Evolutionary conservation across 1,284 basidiomycete species (phyloP).

Genomic region (Moesziomyces parantarcticus): DNA sequence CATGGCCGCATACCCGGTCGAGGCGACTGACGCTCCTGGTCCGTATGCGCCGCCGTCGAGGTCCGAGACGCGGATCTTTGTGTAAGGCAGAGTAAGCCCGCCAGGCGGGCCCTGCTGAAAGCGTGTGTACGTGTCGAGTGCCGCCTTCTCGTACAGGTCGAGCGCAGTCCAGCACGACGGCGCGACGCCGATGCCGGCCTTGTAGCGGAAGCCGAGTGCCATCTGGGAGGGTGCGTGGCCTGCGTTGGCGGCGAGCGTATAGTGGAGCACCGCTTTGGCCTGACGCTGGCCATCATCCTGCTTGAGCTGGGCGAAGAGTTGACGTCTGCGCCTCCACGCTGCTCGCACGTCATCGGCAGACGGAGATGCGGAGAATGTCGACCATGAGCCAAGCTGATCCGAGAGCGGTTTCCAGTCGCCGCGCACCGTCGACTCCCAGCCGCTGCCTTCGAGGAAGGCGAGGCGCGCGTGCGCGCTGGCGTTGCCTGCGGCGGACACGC

Average conservation of each 20-base stretch:
- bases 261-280: slow-evolving; percentile 82
- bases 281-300: slow-evolving; percentile 44
- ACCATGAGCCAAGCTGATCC: slow-evolving; percentile 16
- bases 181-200: slow-evolving; percentile 83
- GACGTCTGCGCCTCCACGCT: slow-evolving; percentile 39
- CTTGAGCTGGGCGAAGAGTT: slow-evolving; percentile 45
- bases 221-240: slow-evolving; percentile 88
- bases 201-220: slow-evolving; percentile 92
- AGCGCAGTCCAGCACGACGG: slow-evolving; percentile 74
- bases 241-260: slow-evolving; percentile 89
- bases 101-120: slow-evolving; percentile 89
- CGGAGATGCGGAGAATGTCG: slow-evolving; percentile 29
- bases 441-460: slow-evolving; percentile 59
- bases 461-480: slow-evolving; percentile 63
- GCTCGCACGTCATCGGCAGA: slow-evolving; percentile 26
- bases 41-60: slow-evolving; percentile 89
- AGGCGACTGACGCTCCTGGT: slow-evolving; percentile 88
- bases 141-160: slow-evolving; percentile 57
- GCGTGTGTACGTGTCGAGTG: slow-evolving; percentile 72
- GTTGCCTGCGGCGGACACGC: slow-evolving; percentile 49
- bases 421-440: slow-evolving; percentile 49
- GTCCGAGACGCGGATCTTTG: slow-evolving; percentile 86
- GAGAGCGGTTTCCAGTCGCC: slow-evolving; percentile 43
- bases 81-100: slow-evolving; percentile 84
- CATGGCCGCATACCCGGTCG: slow-evolving; percentile 73